phyloP scores from a whole-genome alignment of 2,329 filamentous ascomycete species.

The Malbranchea cinnamomea region DNA sequence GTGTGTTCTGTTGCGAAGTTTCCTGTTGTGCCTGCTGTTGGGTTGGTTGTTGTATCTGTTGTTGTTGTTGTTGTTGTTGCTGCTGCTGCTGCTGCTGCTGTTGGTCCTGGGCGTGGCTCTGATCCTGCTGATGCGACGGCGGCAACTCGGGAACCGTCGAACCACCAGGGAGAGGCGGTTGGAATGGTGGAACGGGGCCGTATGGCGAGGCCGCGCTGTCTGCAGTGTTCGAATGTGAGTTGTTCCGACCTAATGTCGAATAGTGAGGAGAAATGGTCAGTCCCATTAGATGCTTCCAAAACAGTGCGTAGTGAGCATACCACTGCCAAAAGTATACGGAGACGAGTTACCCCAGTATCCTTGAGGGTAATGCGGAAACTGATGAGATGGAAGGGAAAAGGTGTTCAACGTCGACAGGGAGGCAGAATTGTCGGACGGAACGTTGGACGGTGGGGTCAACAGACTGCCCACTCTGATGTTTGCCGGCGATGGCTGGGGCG shows the following conservation, averaged over 20 bases:
- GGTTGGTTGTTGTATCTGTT: conserved; percentile 16
- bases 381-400: conserved; percentile 9
- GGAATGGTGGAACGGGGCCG: conserved; percentile 49
- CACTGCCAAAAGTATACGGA: not conserved
- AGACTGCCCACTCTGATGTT: conserved; percentile 45
- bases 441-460: conserved; percentile 46
- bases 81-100: conserved; percentile 17
- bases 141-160: conserved; percentile 27
- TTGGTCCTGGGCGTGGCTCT: conserved; percentile 13
- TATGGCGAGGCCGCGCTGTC: conserved; percentile 55
- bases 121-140: conserved; percentile 14
- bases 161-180: conserved; percentile 42
- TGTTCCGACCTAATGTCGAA: conserved; percentile 36
- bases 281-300: conserved; percentile 31
- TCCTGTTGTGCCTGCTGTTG: conserved; percentile 20
- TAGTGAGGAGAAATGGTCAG: conserved; percentile 41
- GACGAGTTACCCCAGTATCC: not conserved
- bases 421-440: conserved; percentile 32
- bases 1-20: conserved; percentile 23
- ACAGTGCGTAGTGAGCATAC: conserved; percentile 26
- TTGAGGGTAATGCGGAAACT: not conserved
- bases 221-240: conserved; percentile 40
- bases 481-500: conserved; percentile 33
- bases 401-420: conserved; percentile 31
- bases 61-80: conserved; percentile 13